phyloP scores from a whole-genome alignment of 495 filamentous ascomycete species.

The Podospora anserina region DNA sequence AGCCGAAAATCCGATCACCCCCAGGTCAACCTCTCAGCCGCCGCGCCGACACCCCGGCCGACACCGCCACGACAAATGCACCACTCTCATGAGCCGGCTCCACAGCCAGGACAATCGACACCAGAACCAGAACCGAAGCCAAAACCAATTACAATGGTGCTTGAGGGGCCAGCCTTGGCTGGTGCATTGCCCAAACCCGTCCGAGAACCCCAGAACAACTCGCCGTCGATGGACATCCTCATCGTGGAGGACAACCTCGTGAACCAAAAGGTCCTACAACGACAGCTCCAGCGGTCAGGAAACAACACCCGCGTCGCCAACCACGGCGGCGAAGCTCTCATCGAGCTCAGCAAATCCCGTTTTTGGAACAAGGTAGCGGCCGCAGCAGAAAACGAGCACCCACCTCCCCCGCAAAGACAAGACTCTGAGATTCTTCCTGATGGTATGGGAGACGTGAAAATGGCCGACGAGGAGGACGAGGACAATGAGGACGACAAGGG shows the following conservation, averaged over 20 bases:
- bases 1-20: constrained; percentile 35
- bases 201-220: constrained; percentile 2
- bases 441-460: neutral
- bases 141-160: neutral
- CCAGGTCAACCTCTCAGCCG: constrained; percentile 5
- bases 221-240: constrained; percentile 47
- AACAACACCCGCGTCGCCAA: constrained; percentile 69
- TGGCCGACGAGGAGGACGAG: constrained; percentile 23
- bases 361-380: constrained; percentile 39
- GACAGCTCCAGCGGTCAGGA: constrained; percentile 66
- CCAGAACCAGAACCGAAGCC: neutral
- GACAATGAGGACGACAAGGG: constrained; percentile 24
- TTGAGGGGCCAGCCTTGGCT: constrained; percentile 3
- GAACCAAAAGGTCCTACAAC: constrained; percentile 69
- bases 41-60: constrained; percentile 2
- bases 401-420: neutral
- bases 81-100: neutral
- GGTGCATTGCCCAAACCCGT: neutral
- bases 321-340: constrained; percentile 75
- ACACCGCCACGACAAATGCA: neutral
- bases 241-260: constrained; percentile 86
- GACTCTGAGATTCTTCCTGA: neutral
- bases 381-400: constrained; percentile 7
- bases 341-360: constrained; percentile 43
- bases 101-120: neutral